Conservation (phyloP, 1,284 basidiomycete genomes). For the Ceratobasidium sp. region DNA sequence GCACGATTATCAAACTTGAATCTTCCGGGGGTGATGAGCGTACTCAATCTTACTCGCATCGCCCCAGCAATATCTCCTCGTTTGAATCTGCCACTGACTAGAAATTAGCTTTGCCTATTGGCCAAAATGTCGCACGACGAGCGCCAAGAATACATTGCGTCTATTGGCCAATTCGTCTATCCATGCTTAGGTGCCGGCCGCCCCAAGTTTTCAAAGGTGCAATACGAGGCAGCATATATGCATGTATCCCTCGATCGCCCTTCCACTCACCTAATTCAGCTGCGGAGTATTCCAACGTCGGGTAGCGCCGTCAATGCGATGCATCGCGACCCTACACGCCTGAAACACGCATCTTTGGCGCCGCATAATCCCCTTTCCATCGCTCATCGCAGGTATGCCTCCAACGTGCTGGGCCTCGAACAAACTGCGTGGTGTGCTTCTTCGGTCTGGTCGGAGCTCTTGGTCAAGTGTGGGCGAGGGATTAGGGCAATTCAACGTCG, state of each 20-base stretch:
- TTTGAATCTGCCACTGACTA: background rate
- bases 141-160: background rate
- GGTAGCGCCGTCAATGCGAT: constrained; percentile 13
- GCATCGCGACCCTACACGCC: background rate
- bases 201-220: too few relatives aligned
- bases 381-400: background rate
- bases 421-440: background rate
- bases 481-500: background rate
- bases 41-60: background rate
- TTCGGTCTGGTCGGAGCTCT: background rate
- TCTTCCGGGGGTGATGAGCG: background rate
- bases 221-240: background rate
- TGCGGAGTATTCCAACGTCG: background rate
- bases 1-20: background rate
- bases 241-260: background rate
- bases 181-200: too few relatives aligned
- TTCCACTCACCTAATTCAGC: background rate
- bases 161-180: background rate
- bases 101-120: background rate
- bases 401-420: constrained; percentile 5
- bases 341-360: background rate
- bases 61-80: background rate
- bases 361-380: background rate
- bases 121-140: background rate
- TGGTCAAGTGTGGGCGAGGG: background rate